Conservation (phyloP, 1,139 yeast species). For the Pichia kudriavzevii region DNA sequence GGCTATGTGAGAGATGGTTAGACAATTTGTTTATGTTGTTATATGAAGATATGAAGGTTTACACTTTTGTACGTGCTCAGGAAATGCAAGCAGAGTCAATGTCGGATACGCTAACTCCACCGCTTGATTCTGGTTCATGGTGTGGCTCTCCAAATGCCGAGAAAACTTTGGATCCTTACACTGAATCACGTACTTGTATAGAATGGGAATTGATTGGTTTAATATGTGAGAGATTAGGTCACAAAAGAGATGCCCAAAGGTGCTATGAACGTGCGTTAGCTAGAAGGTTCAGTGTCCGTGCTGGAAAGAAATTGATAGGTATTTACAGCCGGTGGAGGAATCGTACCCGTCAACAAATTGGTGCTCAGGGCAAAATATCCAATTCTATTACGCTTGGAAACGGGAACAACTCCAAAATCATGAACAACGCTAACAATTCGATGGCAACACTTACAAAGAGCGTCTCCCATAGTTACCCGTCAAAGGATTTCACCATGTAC, state of each 20-base stretch:
- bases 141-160: constrained; percentile 2
- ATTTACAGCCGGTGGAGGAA: constrained; percentile 42
- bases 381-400: no score
- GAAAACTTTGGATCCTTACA: constrained; percentile 29
- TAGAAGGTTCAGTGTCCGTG: constrained; percentile 65
- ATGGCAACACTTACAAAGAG: constrained; percentile 1
- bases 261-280: constrained; percentile 56
- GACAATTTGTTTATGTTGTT: constrained; percentile 54
- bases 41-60: constrained; percentile 52
- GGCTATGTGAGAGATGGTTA: constrained; percentile 58
- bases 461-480: no score
- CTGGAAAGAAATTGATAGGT: constrained; percentile 67
- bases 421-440: no score
- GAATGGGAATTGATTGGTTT: constrained; percentile 57
- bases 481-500: constrained; percentile 12
- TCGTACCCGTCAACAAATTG: constrained; percentile 7
- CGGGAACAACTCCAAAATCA: no score
- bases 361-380: constrained; percentile 6
- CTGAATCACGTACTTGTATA: constrained; percentile 33
- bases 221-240: constrained; percentile 47
- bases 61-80: constrained; percentile 54
- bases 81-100: constrained; percentile 21
- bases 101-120: constrained; percentile 5
- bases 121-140: constrained; percentile 8
- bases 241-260: constrained; percentile 47